Percentiles rank a stretch among this genome's conserved stretches.
Conservation (phyloP, 257 asterid genomes). For the Primulina huaijiensis region DNA sequence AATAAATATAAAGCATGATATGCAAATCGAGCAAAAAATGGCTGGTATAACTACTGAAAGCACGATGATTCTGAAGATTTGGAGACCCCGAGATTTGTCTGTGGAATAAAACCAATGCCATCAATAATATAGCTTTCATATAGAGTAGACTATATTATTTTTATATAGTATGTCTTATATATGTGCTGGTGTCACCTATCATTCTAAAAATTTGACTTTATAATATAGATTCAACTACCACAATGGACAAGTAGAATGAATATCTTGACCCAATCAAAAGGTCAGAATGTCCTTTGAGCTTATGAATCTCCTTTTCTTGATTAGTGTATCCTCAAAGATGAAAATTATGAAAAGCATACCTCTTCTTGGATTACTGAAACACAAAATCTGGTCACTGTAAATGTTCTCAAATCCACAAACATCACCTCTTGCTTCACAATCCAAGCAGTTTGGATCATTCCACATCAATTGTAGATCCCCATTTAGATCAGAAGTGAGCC, state of each 20-base stretch:
- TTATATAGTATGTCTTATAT: background rate
- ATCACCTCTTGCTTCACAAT: slow-evolving; percentile 42
- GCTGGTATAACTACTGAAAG: slow-evolving; percentile 43
- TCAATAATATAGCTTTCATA: background rate
- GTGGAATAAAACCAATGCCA: slow-evolving; percentile 7
- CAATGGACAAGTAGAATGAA: slow-evolving; percentile 5
- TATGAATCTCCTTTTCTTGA: background rate
- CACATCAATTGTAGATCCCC: slow-evolving; percentile 39
- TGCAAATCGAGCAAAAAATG: slow-evolving; percentile 33
- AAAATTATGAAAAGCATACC: slow-evolving; percentile 26
- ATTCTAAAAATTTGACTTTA: slow-evolving; percentile 18
- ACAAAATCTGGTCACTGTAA: slow-evolving; percentile 23
- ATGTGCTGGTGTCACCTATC: slow-evolving; percentile 12
- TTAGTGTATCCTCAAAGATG: background rate
- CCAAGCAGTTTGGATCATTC: slow-evolving; percentile 39
- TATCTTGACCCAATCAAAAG: slow-evolving; percentile 12
- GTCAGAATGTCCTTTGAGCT: slow-evolving; percentile 6
- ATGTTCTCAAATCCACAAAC: slow-evolving; percentile 40
- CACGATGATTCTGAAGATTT: slow-evolving; percentile 36
- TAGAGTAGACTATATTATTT: slow-evolving; percentile 1
- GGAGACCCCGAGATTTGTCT: slow-evolving; percentile 31
- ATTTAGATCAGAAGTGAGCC: slow-evolving; percentile 26
- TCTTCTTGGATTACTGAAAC: slow-evolving; percentile 24
- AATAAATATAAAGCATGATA: slow-evolving; percentile 33
- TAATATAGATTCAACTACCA: slow-evolving; percentile 19